phyloP scores from a whole-genome alignment of 495 filamentous ascomycete genomes.

The Penicillium samsonianum region DNA sequence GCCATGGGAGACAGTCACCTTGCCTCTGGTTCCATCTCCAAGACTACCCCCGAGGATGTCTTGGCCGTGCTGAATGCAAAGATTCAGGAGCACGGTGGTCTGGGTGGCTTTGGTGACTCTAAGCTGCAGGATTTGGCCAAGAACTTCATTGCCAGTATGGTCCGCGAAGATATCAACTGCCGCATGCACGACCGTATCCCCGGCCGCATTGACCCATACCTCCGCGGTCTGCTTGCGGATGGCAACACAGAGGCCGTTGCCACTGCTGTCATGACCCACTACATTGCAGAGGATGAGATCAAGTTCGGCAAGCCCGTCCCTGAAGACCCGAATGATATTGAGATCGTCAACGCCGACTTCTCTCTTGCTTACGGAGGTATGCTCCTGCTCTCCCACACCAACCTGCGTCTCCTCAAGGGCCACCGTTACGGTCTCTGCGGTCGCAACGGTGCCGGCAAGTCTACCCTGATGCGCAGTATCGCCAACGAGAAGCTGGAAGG shows the following conservation, averaged over 20 bases:
- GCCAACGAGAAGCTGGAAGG: constrained; percentile 94
- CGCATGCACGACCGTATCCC: constrained; percentile 73
- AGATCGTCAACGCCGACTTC: constrained; percentile 98
- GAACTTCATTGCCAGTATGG: constrained; percentile 79
- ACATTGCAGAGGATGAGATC: constrained; percentile 77
- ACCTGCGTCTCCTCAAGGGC: constrained; percentile 89
- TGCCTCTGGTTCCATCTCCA: constrained; percentile 60
- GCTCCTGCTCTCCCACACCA: constrained; percentile 95
- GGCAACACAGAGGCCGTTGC: constrained; percentile 61
- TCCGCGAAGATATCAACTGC: constrained; percentile 85
- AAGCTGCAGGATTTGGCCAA: constrained; percentile 68
- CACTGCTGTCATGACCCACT: constrained; percentile 66
- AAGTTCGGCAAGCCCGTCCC: constrained; percentile 83
- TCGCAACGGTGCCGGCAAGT: constrained; percentile 96
- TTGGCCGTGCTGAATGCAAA: constrained; percentile 69
- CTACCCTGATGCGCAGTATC: constrained; percentile 96
- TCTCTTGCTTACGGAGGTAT: constrained; percentile 98
- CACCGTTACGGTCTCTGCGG: constrained; percentile 97
- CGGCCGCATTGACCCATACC: constrained; percentile 67
- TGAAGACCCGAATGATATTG: constrained; percentile 81
- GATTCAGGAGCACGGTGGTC: constrained; percentile 66
- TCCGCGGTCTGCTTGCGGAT: constrained; percentile 66
- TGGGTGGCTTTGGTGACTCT: constrained; percentile 57
- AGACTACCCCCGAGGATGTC: constrained; percentile 76
- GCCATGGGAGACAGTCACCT: constrained; percentile 76